Percentiles rank a stretch among this genome's conserved stretches.
Evolutionary conservation across 345 rosid genomes (phyloP).

Genomic region (Melastoma malabathricum): DNA sequence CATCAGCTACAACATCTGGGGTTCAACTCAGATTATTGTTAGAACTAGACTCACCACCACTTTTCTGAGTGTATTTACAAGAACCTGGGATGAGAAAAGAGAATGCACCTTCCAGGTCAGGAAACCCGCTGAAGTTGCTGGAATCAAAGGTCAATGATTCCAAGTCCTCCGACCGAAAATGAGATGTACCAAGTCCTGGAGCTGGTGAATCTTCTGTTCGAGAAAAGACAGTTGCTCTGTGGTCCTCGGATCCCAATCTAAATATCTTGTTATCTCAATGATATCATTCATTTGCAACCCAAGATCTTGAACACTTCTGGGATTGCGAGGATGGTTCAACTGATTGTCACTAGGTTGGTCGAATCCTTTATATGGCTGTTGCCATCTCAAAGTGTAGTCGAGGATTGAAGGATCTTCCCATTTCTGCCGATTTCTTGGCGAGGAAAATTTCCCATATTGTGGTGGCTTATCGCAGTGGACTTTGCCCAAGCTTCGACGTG

Average conservation of each 20-base stretch:
- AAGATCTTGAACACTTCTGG: slow-evolving; percentile 14
- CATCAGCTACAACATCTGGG: not conserved
- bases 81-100: slow-evolving; percentile 63
- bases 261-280: slow-evolving; percentile 28
- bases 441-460: slow-evolving; percentile 17
- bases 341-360: slow-evolving; percentile 18
- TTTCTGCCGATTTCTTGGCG: slow-evolving; percentile 31
- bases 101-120: slow-evolving; percentile 65
- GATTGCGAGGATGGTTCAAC: slow-evolving; percentile 14
- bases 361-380: slow-evolving; percentile 32
- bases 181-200: slow-evolving; percentile 75
- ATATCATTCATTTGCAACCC: slow-evolving; percentile 23
- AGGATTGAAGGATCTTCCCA: slow-evolving; percentile 49
- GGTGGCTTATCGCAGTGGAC: slow-evolving; percentile 25
- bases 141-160: slow-evolving; percentile 65
- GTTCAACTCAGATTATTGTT: slow-evolving; percentile 17
- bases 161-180: slow-evolving; percentile 41
- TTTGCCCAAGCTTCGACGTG: slow-evolving; percentile 39
- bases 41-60: slow-evolving; percentile 31
- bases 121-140: slow-evolving; percentile 62
- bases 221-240: slow-evolving; percentile 72
- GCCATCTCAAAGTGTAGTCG: slow-evolving; percentile 32
- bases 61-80: slow-evolving; percentile 45
- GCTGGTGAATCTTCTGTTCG: slow-evolving; percentile 78
- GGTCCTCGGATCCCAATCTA: slow-evolving; percentile 78